phyloP scores from a whole-genome alignment of 208 protist genomes.

The Crithidia thermophila region DNA sequence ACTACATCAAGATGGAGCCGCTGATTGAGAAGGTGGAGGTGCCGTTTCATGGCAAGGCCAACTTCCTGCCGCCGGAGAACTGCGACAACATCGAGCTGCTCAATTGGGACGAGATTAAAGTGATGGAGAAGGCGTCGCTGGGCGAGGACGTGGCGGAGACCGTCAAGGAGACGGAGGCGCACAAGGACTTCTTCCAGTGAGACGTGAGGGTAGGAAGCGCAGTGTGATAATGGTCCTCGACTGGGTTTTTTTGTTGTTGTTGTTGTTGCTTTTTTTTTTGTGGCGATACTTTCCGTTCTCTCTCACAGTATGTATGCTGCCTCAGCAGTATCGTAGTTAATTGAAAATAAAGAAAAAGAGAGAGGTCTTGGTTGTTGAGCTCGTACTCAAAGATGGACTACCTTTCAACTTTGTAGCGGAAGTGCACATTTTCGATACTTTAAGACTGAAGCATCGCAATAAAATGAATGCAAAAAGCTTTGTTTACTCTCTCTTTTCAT shows the following conservation, averaged over 20 bases:
- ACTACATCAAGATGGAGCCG: slow-evolving; percentile 76
- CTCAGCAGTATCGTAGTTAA: not conserved
- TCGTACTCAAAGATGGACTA: too few species aligned
- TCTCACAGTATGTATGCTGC: not conserved
- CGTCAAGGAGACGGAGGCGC: slow-evolving; percentile 67
- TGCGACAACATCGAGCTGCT: slow-evolving; percentile 85
- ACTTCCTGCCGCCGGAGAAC: slow-evolving; percentile 84
- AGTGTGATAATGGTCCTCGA: too few species aligned
- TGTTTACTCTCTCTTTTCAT: slow-evolving; percentile 9
- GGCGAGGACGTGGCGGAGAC: slow-evolving; percentile 43
- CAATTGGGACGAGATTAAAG: slow-evolving; percentile 72
- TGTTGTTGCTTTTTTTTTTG: slow-evolving; percentile 5
- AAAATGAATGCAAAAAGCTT: not conserved
- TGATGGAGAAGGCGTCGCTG: slow-evolving; percentile 38
- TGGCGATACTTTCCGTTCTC: slow-evolving; percentile 7
- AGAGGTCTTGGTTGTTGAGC: not conserved
- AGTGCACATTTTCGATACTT: too few species aligned
- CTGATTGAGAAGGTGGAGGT: slow-evolving; percentile 82
- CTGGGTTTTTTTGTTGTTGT: too few species aligned
- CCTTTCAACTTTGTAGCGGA: too few species aligned
- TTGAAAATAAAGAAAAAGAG: not conserved
- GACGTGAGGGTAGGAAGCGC: not conserved
- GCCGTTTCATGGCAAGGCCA: slow-evolving; percentile 68
- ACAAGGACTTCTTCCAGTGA: slow-evolving; percentile 76
- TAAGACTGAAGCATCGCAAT: too few species aligned